Evolutionary conservation across 1,284 basidiomycete species (phyloP), one percentile per base, ranked within the genome.

Genomic region (Ustilago lituana): DNA sequence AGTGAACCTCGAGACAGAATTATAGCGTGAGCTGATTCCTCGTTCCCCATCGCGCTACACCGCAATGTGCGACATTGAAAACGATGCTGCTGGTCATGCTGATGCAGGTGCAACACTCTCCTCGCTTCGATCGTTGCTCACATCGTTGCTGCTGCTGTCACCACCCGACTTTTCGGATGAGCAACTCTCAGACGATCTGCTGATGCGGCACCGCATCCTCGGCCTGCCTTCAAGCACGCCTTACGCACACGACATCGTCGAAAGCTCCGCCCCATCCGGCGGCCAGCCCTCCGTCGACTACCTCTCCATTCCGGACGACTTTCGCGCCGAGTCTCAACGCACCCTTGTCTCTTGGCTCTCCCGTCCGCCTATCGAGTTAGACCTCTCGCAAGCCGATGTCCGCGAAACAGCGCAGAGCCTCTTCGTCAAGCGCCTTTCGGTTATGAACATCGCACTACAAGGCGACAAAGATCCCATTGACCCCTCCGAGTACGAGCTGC

Each of bases 141-240:
- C 55, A 20, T 45, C 55, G 1, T 48, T 69, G 20, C 54, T 69
- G 26, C 31, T 63, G 3, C 12, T 32, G n/a, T n/a, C 32, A 2
- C 59, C 65, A 14, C 51, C 65, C 17, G 20, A 27, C 0, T 39
- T 69, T 9, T 12, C 23, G 1, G 41, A 22, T 1, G 1, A n/a
- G 15, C 66, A 64, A 20, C 33, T 64, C 19, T 64, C 66, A 2
- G 23, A 55, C 17, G 63, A 66, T 32, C 51, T 71, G 6, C 37
- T 11, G 5, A 65, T 55, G 62, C 57, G 68, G 12, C 62, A 62
- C 14, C 62, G 58, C 4, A 57, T 71, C 43, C 55, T 71, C 11
- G 48, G 46, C 15, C 45, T 66, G 0, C 32, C 58, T 4, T n/a
- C 40, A 1, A 20, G 44, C 23, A 17, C 53, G 4, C 60, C 61